These are phyloP conservation scores for Tranzscheliella williamsii DNA, from an alignment of 1,284 basidiomycete genomes.

Conservation along the genomic window DNA sequence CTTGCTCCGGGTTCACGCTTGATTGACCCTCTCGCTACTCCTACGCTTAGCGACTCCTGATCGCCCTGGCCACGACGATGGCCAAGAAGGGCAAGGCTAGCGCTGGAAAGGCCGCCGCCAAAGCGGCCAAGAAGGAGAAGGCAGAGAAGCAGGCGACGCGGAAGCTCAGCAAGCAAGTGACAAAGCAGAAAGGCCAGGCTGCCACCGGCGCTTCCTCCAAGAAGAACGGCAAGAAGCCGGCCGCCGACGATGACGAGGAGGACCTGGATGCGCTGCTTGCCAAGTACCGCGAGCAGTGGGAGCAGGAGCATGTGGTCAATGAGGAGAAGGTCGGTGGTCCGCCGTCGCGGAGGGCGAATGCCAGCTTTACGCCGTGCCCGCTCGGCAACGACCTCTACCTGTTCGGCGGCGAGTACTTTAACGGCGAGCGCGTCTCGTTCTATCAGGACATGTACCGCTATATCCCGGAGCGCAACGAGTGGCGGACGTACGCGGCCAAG, in stretches of 20 bases:
- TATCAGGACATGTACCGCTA: conserved; percentile 59
- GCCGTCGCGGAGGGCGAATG: conserved; percentile 55
- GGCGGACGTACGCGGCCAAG: conserved; percentile 53
- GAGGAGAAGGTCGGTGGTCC: conserved; percentile 53
- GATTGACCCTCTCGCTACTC: no score
- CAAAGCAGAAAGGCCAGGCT: conserved; percentile 19
- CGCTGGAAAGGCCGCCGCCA: conserved; percentile 53
- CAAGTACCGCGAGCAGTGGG: conserved; percentile 53
- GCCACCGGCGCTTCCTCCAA: conserved; percentile 8
- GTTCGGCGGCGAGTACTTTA: conserved; percentile 61
- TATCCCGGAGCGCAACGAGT: conserved; percentile 54
- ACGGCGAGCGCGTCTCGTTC: conserved; percentile 55
- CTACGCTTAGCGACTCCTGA: no score
- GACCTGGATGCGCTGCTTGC: conserved; percentile 57
- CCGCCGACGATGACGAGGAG: conserved; percentile 50
- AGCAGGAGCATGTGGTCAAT: conserved; percentile 45
- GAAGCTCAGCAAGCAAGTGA: conserved; percentile 50
- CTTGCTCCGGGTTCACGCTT: not conserved
- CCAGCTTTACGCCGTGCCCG: conserved; percentile 58
- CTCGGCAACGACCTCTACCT: conserved; percentile 58
- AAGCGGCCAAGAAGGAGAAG: conserved; percentile 59
- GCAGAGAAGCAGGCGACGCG: conserved; percentile 56
- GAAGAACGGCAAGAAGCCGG: conserved; percentile 39
- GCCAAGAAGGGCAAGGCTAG: conserved; percentile 55
- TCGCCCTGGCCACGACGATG: no score